Conservation (phyloP, 1,284 basidiomycete species). For the Trametes polyzona region DNA sequence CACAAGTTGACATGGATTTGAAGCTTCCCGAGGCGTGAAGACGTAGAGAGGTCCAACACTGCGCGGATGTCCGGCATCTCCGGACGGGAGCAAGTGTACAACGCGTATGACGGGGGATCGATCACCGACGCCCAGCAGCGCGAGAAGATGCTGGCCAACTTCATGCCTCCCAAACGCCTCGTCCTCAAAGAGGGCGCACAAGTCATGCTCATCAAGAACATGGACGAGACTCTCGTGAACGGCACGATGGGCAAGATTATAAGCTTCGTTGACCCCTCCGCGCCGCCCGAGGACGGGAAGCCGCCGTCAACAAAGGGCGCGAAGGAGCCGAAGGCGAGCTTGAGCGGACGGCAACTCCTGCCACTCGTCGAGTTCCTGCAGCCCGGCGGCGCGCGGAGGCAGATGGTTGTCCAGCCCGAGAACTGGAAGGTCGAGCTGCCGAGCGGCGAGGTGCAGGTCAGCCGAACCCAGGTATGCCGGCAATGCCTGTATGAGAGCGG, state of each 20-base stretch:
- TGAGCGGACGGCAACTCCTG: conserved; percentile 23
- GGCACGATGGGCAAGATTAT: conserved; percentile 79
- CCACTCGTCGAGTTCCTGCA: conserved; percentile 42
- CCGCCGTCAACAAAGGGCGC: conserved; percentile 27
- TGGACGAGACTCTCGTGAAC: conserved; percentile 77
- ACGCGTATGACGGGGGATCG: conserved; percentile 48
- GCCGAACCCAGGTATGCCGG: conserved; percentile 65
- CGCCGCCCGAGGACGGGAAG: conserved; percentile 30
- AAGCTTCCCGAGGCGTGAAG: conserved; percentile 76
- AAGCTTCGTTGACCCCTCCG: conserved; percentile 50
- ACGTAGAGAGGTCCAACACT: conserved; percentile 82
- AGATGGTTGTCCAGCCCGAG: conserved; percentile 62
- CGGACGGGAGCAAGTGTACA: conserved; percentile 41
- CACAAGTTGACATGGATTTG: neutral
- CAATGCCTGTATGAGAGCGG: conserved; percentile 18
- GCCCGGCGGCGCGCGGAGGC: conserved; percentile 43
- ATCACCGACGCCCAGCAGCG: conserved; percentile 46
- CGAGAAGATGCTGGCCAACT: conserved; percentile 42
- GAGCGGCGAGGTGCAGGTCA: conserved; percentile 80
- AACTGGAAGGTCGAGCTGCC: conserved; percentile 86
- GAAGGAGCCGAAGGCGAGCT: conserved; percentile 20
- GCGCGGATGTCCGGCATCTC: conserved; percentile 53
- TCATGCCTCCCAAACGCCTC: conserved; percentile 36
- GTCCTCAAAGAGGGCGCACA: conserved; percentile 36
- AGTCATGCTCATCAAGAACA: conserved; percentile 71